phyloP scores from a whole-genome alignment of 257 asterid species.

The Penstemon davidsonii region DNA sequence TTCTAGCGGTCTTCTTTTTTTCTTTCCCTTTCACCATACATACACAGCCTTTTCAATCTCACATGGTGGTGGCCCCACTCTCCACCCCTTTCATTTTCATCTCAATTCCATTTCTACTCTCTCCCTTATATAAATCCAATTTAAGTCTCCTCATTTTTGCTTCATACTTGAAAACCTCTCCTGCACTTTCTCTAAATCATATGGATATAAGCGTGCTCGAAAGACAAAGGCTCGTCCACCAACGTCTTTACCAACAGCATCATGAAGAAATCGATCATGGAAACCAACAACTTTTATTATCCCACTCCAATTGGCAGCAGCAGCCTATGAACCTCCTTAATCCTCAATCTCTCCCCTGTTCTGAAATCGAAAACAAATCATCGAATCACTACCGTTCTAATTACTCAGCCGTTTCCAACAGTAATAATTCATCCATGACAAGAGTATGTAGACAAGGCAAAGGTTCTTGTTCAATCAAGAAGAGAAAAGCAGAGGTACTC shows the following conservation, averaged over 20 bases:
- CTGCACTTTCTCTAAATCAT: slow-evolving; percentile 16
- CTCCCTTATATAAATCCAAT: slow-evolving; percentile 31
- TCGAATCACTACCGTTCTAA: slow-evolving; percentile 19
- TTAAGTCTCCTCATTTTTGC: slow-evolving; percentile 21
- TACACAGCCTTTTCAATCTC: slow-evolving; percentile 40
- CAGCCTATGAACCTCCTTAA: slow-evolving; percentile 1
- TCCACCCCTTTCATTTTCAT: slow-evolving; percentile 37
- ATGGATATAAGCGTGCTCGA: slow-evolving; percentile 53
- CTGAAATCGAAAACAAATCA: slow-evolving; percentile 1
- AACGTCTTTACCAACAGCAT: slow-evolving; percentile 34
- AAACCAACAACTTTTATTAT: not conserved
- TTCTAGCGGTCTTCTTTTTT: not conserved
- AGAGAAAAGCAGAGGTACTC: slow-evolving; percentile 53
- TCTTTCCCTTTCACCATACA: no score
- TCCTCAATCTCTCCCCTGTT: slow-evolving; percentile 13
- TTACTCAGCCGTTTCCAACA: slow-evolving; percentile 30
- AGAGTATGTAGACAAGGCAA: slow-evolving; percentile 19
- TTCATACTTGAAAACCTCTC: slow-evolving; percentile 14
- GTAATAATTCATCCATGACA: slow-evolving; percentile 33
- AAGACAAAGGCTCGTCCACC: slow-evolving; percentile 45
- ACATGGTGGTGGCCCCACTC: slow-evolving; percentile 66
- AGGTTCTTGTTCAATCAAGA: slow-evolving; percentile 31
- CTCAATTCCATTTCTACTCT: slow-evolving; percentile 24
- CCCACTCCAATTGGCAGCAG: slow-evolving; percentile 3
- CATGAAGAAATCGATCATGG: slow-evolving; percentile 25